A percentile compares a stretch with the other conserved stretches of the same genome.
Evolutionary conservation across 306 rosid genomes (phyloP).

Genomic region (Rosa chinensis): DNA sequence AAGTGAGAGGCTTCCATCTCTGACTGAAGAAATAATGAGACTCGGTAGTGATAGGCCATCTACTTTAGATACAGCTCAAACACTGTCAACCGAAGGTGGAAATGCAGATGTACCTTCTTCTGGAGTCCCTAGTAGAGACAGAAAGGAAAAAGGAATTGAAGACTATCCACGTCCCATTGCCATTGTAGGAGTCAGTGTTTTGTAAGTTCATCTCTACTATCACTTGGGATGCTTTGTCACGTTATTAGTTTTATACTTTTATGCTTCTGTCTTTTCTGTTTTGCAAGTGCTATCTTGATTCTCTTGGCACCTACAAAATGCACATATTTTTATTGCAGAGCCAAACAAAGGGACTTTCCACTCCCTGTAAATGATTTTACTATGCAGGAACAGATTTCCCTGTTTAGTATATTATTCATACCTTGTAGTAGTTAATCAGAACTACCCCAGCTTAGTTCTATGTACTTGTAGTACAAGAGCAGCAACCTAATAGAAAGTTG

Average conservation of each 20-base stretch:
- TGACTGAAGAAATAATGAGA: constrained; percentile 63
- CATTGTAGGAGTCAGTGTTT: constrained; percentile 83
- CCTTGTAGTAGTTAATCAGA: not conserved
- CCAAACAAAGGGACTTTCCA: not conserved
- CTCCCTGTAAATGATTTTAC: not conserved
- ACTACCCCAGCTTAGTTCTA: not conserved
- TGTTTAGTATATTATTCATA: not conserved
- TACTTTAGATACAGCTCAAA: constrained; percentile 35
- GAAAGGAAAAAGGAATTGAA: constrained; percentile 62
- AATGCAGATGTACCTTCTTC: constrained; percentile 21
- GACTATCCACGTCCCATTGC: constrained; percentile 80
- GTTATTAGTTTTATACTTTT: not conserved
- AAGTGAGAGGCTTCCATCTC: constrained; percentile 53
- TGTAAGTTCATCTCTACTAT: constrained; percentile 56
- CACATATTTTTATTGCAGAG: too few relatives aligned
- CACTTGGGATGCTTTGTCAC: constrained; percentile 10
- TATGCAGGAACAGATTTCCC: not conserved
- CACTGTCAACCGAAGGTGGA: constrained; percentile 32
- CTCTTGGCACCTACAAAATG: not conserved
- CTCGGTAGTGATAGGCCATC: constrained; percentile 52
- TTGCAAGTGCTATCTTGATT: not conserved
- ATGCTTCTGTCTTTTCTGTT: not conserved
- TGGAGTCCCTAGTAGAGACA: constrained; percentile 20
- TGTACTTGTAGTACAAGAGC: not conserved
- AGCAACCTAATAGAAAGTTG: not conserved